Evolutionary conservation across 2,329 filamentous ascomycete genomes (phyloP), one percentile per base, ranked within the genome.

Genomic region (Trichoderma endophyticum): DNA sequence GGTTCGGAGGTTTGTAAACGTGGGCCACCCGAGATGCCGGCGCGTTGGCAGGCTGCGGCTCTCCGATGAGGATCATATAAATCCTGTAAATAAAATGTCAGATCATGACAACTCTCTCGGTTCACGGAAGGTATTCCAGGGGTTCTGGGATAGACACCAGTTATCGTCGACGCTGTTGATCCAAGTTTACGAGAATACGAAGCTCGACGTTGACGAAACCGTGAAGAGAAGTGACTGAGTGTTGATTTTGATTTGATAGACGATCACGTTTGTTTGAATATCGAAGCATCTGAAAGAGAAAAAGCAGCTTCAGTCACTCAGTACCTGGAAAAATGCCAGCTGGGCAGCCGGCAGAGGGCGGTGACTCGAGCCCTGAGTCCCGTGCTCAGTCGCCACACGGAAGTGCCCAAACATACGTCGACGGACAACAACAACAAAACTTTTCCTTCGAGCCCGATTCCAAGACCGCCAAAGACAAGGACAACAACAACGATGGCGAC

Each of bases 301-400:
- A 6, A 30, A 30, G 15, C 6, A 64, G 26, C 6, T 14, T 64
- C 28, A 9, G 8, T 28, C 60, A n/a, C 30, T 36, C 34, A 2
- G 3, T 6, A 9, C 26, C 9, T 21, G 15, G 3, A 6, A 60
- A 15, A 21, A 70, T 70, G 67, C 8, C 65, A 28, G 34, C 26
- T 21, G 67, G 67, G 39, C 67, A 51, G 21, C 67, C 65, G 24
- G 3, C 54, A 43, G 57, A 36, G 21, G 57, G 59, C 36, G 67
- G 67, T 28, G 57, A 69, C 7, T 32, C 28, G 12, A 60, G 36
- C 26, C 28, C 56, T n/a, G 67, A 62, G 28, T 70, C 67, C 30
- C 67, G 67, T 51, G 39, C 67, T 7, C 67, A 70, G 26, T 70
- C 67, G 21, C 43, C 67, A 54, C 67, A 62, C 57, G 67, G 67